Conservation (phyloP, 2,329 filamentous ascomycete genomes). For the Pleochaeta shiraiana region DNA sequence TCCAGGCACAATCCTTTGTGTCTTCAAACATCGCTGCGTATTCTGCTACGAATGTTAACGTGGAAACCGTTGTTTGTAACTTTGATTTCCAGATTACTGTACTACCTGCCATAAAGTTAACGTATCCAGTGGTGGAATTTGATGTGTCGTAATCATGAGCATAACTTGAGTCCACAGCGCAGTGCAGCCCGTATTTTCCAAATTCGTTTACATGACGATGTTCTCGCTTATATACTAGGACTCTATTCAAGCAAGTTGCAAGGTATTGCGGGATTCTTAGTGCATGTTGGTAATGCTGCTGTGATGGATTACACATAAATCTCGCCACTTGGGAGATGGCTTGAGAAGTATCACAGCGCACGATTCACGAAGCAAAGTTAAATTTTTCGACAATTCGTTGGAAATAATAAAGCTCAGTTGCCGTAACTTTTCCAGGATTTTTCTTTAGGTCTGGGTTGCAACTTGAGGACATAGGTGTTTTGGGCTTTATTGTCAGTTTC, state of each 20-base stretch:
- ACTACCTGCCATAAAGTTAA: conserved; percentile 1
- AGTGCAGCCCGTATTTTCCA: neutral
- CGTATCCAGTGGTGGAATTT: neutral
- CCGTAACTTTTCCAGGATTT: neutral
- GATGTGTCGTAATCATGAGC: neutral
- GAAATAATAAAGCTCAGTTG: neutral
- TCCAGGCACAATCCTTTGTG: neutral
- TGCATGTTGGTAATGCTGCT: neutral
- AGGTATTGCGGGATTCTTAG: neutral
- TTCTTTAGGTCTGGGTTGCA: neutral
- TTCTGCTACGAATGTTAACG: neutral
- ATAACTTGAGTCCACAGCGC: neutral
- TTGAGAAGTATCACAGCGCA: neutral
- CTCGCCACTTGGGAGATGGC: neutral
- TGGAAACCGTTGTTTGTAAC: conserved; percentile 1
- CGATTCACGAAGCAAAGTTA: neutral
- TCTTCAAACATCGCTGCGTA: conserved; percentile 1
- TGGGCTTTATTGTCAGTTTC: neutral
- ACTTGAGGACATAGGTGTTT: neutral
- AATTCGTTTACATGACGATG: neutral
- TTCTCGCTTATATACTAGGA: neutral
- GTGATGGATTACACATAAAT: neutral
- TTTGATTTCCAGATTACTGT: conserved; percentile 3
- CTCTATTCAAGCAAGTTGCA: neutral
- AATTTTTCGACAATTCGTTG: neutral